A percentile compares a stretch with the other conserved stretches of the same genome.
These are phyloP conservation scores for Colletotrichum sp. DNA, from an alignment of 2,329 filamentous ascomycete genomes.

Conservation along the genomic window DNA sequence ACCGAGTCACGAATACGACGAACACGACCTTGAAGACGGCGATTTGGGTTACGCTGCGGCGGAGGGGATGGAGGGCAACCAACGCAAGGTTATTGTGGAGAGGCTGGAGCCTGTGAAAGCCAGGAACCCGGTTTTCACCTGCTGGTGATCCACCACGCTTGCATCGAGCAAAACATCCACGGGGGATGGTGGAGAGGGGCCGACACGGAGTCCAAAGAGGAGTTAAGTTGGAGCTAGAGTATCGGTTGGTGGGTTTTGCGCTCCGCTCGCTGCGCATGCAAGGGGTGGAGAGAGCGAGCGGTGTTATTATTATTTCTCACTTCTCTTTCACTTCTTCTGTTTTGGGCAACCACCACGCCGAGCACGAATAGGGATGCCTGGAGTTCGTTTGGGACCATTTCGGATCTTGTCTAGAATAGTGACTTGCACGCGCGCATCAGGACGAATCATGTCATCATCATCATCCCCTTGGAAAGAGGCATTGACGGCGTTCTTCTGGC, in stretches of 20 bases:
- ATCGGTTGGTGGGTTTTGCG: not conserved
- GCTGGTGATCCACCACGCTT: slow-evolving; percentile 68
- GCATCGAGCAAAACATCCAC: slow-evolving; percentile 5
- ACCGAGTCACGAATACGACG: slow-evolving; percentile 38
- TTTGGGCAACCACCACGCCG: not conserved
- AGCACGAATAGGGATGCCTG: not conserved
- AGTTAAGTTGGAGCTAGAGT: not conserved
- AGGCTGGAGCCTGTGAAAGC: slow-evolving; percentile 94
- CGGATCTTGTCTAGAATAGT: slow-evolving; percentile 2
- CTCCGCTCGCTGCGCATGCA: not conserved
- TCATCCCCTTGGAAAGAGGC: not conserved
- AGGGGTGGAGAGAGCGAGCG: not conserved
- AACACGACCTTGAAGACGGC: slow-evolving; percentile 82
- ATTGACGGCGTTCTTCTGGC: not conserved
- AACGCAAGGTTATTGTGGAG: slow-evolving; percentile 96
- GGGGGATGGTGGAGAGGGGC: not conserved
- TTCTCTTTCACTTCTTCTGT: not conserved
- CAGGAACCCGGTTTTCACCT: slow-evolving; percentile 94
- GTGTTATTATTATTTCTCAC: not conserved
- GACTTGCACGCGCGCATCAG: not conserved
- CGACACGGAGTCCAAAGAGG: not conserved
- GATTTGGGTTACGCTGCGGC: slow-evolving; percentile 95
- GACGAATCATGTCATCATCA: slow-evolving; percentile 4
- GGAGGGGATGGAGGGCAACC: slow-evolving; percentile 89
- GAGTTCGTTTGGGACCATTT: slow-evolving; percentile 1